These are phyloP conservation scores for Fraxinus platypoda DNA, from an alignment of 305 asterid genomes.

Conservation along the genomic window DNA sequence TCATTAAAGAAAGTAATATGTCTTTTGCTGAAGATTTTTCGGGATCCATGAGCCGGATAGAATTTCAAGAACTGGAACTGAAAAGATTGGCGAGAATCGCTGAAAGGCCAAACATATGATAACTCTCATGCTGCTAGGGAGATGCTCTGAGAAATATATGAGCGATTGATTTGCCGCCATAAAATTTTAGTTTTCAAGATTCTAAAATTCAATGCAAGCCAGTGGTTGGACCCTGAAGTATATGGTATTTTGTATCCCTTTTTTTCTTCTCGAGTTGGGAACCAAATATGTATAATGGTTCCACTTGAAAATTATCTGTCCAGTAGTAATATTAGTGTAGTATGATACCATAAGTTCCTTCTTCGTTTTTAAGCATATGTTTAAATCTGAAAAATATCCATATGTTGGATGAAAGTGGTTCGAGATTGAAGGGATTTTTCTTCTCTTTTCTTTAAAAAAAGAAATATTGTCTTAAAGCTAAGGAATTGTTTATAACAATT, in stretches of 20 bases:
- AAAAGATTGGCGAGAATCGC: slow-evolving; percentile 51
- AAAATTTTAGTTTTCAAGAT: too few species aligned
- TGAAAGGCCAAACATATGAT: slow-evolving; percentile 33
- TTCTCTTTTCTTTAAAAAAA: too few species aligned
- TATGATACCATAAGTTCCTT: too few species aligned
- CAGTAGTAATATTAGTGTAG: too few species aligned
- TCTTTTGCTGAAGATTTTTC: slow-evolving; percentile 65
- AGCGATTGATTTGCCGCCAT: neutral
- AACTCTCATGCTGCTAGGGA: neutral
- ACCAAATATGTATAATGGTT: too few species aligned
- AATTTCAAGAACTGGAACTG: slow-evolving; percentile 65
- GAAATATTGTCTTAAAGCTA: too few species aligned
- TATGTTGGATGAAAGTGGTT: too few species aligned
- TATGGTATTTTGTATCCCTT: neutral
- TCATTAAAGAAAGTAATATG: slow-evolving; percentile 58
- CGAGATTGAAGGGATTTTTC: too few species aligned
- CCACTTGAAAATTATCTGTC: too few species aligned
- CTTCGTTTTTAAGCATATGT: too few species aligned
- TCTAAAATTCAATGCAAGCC: neutral
- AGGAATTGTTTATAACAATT: too few species aligned
- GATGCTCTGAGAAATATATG: neutral
- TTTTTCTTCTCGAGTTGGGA: neutral
- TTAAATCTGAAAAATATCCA: too few species aligned
- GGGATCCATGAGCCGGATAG: slow-evolving; percentile 60
- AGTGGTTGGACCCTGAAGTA: neutral